These are phyloP conservation scores for Aegilops umbellulata DNA, from an alignment of 176 grass and related monocot genomes.

Conservation along the genomic window DNA sequence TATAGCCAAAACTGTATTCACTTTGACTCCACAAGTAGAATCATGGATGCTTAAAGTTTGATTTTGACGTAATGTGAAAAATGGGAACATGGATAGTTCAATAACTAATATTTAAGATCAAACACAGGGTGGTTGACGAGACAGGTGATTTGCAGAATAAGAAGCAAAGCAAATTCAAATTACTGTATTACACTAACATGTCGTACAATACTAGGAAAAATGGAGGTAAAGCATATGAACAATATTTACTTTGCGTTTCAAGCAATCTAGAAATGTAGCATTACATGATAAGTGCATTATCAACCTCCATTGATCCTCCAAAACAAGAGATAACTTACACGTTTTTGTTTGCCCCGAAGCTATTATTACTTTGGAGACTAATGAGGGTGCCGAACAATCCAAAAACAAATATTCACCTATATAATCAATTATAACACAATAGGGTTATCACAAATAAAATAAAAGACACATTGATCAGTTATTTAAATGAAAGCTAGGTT, in stretches of 20 bases:
- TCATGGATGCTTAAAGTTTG: background rate
- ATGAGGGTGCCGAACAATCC: constrained; percentile 54
- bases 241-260: background rate
- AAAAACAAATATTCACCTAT: constrained; percentile 85
- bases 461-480: constrained; percentile 2
- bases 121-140: background rate
- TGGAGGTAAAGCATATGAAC: background rate
- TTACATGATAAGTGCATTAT: background rate
- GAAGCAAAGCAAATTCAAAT: background rate
- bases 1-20: background rate
- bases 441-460: constrained; percentile 19
- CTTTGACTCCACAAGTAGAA: background rate
- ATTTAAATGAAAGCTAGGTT: background rate
- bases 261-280: constrained; percentile 8
- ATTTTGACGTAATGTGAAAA: background rate
- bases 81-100: background rate
- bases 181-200: background rate
- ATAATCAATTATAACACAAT: constrained; percentile 26
- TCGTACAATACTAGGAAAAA: background rate
- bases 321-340: constrained; percentile 58
- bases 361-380: constrained; percentile 82
- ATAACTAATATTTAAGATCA: background rate
- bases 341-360: constrained; percentile 72
- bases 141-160: background rate
- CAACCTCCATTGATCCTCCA: background rate